These are phyloP conservation scores for Clavariopsis aquatica DNA, from an alignment of 495 filamentous ascomycete genomes.

Conservation along the genomic window DNA sequence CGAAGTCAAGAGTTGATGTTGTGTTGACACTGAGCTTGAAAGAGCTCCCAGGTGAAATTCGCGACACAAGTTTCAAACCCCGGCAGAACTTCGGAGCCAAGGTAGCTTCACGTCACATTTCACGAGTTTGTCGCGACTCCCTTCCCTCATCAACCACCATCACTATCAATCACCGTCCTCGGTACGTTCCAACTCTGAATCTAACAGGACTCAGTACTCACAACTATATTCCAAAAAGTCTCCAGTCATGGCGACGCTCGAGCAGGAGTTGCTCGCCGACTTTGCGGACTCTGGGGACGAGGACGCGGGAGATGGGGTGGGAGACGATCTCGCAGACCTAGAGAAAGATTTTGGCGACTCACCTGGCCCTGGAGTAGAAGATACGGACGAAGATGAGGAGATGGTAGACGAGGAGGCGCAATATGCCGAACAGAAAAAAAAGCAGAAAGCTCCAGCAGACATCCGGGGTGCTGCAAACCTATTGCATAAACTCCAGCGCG, in stretches of 20 bases:
- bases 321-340: slow-evolving; percentile 37
- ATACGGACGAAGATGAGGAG: slow-evolving; percentile 56
- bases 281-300: slow-evolving; percentile 69
- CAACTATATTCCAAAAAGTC: not conserved
- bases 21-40: not conserved
- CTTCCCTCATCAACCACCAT: not conserved
- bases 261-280: slow-evolving; percentile 83
- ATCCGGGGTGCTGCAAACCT: slow-evolving; percentile 72
- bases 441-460: slow-evolving; percentile 69
- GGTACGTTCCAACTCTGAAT: slow-evolving; percentile 1
- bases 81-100: slow-evolving; percentile 28
- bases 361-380: slow-evolving; percentile 37
- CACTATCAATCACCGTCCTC: not conserved
- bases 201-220: slow-evolving; percentile 1
- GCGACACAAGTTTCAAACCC: slow-evolving; percentile 10
- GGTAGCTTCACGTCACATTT: slow-evolving; percentile 1
- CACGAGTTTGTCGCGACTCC: not conserved
- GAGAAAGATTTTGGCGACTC: slow-evolving; percentile 51
- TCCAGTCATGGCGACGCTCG: slow-evolving; percentile 47
- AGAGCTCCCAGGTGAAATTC: slow-evolving; percentile 9
- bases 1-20: not conserved
- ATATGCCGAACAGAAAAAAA: slow-evolving; percentile 52
- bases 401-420: slow-evolving; percentile 50
- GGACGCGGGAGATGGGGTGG: slow-evolving; percentile 41
- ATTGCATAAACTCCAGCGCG: slow-evolving; percentile 74